Evolutionary conservation across 2,329 filamentous ascomycete genomes (phyloP).

Genomic region (Penicillium olsonii): DNA sequence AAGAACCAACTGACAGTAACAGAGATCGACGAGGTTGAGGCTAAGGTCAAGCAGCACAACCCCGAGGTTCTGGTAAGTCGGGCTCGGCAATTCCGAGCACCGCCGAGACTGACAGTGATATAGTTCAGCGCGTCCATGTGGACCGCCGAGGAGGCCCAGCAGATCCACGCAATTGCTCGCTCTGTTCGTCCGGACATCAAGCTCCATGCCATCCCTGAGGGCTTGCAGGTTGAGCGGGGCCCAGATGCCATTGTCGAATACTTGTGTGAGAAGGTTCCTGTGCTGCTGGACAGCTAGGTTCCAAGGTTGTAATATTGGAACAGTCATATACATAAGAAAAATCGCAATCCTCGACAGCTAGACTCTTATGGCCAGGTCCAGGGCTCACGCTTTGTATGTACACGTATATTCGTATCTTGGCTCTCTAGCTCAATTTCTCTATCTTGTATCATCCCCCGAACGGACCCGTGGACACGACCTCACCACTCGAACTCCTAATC

Average conservation of each 20-base stretch:
- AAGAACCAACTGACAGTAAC: slow-evolving; percentile 5
- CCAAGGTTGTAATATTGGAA: too few relatives aligned
- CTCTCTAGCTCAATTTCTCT: neutral
- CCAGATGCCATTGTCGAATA: slow-evolving; percentile 47
- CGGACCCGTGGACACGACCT: too few relatives aligned
- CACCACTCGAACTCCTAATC: slow-evolving; percentile 9
- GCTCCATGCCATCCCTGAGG: slow-evolving; percentile 45
- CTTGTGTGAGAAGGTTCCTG: slow-evolving; percentile 43
- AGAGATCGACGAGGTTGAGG: slow-evolving; percentile 57
- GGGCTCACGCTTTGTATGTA: too few relatives aligned
- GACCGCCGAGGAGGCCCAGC: slow-evolving; percentile 44
- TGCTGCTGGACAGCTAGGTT: slow-evolving; percentile 37
- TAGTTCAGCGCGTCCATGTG: slow-evolving; percentile 66
- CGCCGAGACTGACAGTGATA: slow-evolving; percentile 9
- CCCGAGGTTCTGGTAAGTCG: slow-evolving; percentile 57
- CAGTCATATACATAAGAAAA: too few relatives aligned
- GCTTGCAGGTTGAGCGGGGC: slow-evolving; percentile 45
- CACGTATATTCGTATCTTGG: neutral
- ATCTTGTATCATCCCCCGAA: too few relatives aligned
- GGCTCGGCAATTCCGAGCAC: slow-evolving; percentile 12
- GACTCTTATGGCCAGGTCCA: too few relatives aligned
- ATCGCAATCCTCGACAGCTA: too few relatives aligned
- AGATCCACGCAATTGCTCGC: slow-evolving; percentile 41
- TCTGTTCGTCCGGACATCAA: slow-evolving; percentile 43
- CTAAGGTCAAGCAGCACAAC: slow-evolving; percentile 53